A percentile compares a stretch with the other conserved stretches of the same genome.
These are phyloP conservation scores for Malassezia equina DNA, from an alignment of 1,284 basidiomycete genomes.

Conservation along the genomic window DNA sequence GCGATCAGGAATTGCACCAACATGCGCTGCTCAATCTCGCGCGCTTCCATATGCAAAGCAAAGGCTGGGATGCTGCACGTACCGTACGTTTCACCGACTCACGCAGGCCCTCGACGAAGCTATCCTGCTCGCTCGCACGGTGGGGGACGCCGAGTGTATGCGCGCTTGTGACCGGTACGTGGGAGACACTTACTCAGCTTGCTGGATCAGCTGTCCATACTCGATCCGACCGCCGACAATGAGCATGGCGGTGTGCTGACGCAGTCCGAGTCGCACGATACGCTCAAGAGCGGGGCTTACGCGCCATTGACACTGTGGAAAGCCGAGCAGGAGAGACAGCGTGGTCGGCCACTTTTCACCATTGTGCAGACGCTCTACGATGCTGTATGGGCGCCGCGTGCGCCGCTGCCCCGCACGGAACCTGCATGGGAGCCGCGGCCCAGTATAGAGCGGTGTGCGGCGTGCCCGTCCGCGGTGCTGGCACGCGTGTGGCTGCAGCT, in stretches of 20 bases:
- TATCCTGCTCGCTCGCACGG: conserved; percentile 14
- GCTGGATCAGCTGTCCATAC: conserved; percentile 11
- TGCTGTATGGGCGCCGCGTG: conserved; percentile 7
- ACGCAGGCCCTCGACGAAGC: conserved; percentile 14
- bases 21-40: conserved; percentile 17
- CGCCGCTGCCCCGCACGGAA: neutral
- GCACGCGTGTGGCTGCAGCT: conserved; percentile 13
- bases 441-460: conserved; percentile 15
- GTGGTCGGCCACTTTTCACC: conserved; percentile 4
- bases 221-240: neutral
- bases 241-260: conserved; percentile 3
- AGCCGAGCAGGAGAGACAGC: conserved; percentile 5
- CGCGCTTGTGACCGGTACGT: conserved; percentile 15
- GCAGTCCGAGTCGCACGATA: neutral
- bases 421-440: conserved; percentile 17
- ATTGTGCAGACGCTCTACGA: conserved; percentile 9
- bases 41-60: conserved; percentile 2
- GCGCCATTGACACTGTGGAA: conserved; percentile 12
- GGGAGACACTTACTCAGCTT: neutral
- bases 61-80: conserved; percentile 10
- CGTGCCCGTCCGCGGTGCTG: conserved; percentile 13
- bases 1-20: conserved; percentile 18
- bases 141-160: conserved; percentile 17
- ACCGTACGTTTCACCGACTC: neutral
- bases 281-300: conserved; percentile 8